Conservation (phyloP, 768 basidiomycete genomes). For the Trametes punicea region DNA sequence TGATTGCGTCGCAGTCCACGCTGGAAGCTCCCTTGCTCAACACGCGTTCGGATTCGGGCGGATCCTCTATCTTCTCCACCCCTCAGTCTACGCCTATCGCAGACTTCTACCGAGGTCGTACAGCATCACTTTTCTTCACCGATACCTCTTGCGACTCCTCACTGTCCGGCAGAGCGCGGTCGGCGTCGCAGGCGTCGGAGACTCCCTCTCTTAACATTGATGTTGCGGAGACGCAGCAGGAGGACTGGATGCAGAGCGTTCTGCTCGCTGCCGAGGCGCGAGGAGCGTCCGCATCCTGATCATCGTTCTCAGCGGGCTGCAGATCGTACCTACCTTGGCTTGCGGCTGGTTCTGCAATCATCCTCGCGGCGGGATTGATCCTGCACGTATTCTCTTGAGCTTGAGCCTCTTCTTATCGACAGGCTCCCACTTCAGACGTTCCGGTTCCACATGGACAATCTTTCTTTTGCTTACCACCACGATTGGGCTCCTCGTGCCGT, state of each 20-base stretch:
- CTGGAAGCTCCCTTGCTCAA: not conserved
- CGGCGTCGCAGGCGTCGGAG: slow-evolving; percentile 37
- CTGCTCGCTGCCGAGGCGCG: slow-evolving; percentile 47
- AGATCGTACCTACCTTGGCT: slow-evolving; percentile 7
- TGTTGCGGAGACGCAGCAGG: slow-evolving; percentile 43
- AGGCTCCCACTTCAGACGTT: not conserved
- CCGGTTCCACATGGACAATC: slow-evolving; percentile 9
- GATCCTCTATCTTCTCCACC: slow-evolving; percentile 26
- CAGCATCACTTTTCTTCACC: slow-evolving; percentile 15
- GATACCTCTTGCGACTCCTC: slow-evolving; percentile 7
- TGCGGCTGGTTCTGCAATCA: slow-evolving; percentile 17
- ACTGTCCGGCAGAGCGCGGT: slow-evolving; percentile 5
- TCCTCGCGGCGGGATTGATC: not conserved
- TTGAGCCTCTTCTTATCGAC: not conserved
- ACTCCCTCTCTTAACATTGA: slow-evolving; percentile 41
- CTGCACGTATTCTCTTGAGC: not conserved
- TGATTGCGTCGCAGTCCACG: not conserved
- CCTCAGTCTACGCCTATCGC: slow-evolving; percentile 30
- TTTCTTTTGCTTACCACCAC: slow-evolving; percentile 14
- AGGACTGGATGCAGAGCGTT: slow-evolving; percentile 75
- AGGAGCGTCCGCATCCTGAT: not conserved
- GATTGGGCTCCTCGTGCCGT: slow-evolving; percentile 7
- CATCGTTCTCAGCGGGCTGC: not conserved
- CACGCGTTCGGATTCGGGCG: slow-evolving; percentile 22
- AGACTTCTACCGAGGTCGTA: slow-evolving; percentile 27